These are phyloP conservation scores for Chlorencoelia australis DNA, from an alignment of 2,329 filamentous ascomycete genomes.

Conservation along the genomic window DNA sequence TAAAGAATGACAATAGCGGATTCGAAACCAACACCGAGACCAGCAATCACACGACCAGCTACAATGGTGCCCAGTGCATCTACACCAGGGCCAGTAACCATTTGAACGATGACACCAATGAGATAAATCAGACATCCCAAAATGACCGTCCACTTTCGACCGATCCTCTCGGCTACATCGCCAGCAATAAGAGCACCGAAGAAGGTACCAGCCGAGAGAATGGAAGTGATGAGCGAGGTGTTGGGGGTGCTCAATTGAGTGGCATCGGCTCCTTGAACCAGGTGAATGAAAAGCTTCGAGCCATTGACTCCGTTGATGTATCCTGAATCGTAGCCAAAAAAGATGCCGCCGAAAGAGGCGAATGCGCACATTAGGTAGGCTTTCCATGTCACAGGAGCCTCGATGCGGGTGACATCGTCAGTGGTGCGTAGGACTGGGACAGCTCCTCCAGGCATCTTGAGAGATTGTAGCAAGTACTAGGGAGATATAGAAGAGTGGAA, in stretches of 20 bases:
- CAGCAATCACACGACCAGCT: slow-evolving; percentile 63
- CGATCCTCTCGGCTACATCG: slow-evolving; percentile 30
- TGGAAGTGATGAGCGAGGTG: slow-evolving; percentile 53
- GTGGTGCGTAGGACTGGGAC: slow-evolving; percentile 14
- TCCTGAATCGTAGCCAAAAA: slow-evolving; percentile 61
- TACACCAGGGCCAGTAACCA: slow-evolving; percentile 35
- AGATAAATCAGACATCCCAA: slow-evolving; percentile 17
- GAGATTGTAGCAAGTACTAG: not conserved
- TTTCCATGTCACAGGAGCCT: slow-evolving; percentile 58
- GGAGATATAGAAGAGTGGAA: not conserved
- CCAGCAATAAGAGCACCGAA: slow-evolving; percentile 44
- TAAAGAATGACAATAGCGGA: slow-evolving; percentile 74
- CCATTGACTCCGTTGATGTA: slow-evolving; percentile 58
- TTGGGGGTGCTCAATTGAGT: slow-evolving; percentile 61
- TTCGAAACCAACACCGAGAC: slow-evolving; percentile 70
- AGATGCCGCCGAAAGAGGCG: slow-evolving; percentile 52
- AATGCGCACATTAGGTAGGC: slow-evolving; percentile 61
- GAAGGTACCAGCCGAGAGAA: slow-evolving; percentile 71
- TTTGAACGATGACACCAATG: slow-evolving; percentile 20
- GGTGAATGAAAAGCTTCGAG: slow-evolving; percentile 33
- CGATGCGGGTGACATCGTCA: slow-evolving; percentile 53
- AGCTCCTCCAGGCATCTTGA: slow-evolving; percentile 17
- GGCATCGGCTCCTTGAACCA: slow-evolving; percentile 25
- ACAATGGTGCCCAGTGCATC: slow-evolving; percentile 46
- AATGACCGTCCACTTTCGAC: slow-evolving; percentile 23